These are phyloP conservation scores for Plasmodium fragile DNA, from an alignment of 169 alveolate genomes.

Conservation along the genomic window DNA sequence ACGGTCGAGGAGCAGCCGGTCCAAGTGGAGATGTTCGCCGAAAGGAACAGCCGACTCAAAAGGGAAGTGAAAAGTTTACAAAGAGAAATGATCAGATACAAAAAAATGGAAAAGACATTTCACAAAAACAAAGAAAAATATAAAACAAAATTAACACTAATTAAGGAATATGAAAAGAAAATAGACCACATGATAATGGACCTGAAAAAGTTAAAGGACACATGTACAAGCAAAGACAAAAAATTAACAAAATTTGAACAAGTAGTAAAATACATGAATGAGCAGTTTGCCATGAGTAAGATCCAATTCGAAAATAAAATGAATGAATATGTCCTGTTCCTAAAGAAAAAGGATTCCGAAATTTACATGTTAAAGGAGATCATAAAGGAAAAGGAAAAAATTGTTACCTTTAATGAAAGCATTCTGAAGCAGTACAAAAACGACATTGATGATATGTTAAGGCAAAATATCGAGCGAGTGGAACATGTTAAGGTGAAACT, in stretches of 20 bases:
- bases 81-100: conserved; percentile 32
- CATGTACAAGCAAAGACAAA: conserved; percentile 32
- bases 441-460: conserved; percentile 67
- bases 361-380: conserved; percentile 69
- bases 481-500: conserved; percentile 48
- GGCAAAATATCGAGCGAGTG: conserved; percentile 38
- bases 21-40: not conserved
- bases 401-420: conserved; percentile 42
- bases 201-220: conserved; percentile 43
- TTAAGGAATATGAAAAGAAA: conserved; percentile 65
- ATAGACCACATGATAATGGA: conserved; percentile 47
- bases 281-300: conserved; percentile 54
- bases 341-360: conserved; percentile 71
- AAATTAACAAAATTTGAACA: conserved; percentile 40
- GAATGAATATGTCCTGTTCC: conserved; percentile 63
- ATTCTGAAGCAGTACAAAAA: conserved; percentile 66
- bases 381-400: conserved; percentile 62
- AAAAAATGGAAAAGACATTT: conserved; percentile 42
- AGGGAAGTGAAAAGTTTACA: conserved; percentile 26
- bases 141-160: conserved; percentile 29
- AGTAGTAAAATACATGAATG: conserved; percentile 63
- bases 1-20: not conserved
- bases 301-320: conserved; percentile 73
- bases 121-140: conserved; percentile 36
- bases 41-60: conserved; percentile 9